Percentiles rank a stretch among this genome's conserved stretches.
Conservation (phyloP, 768 basidiomycete genomes). For the Lentinus tigrinus region DNA sequence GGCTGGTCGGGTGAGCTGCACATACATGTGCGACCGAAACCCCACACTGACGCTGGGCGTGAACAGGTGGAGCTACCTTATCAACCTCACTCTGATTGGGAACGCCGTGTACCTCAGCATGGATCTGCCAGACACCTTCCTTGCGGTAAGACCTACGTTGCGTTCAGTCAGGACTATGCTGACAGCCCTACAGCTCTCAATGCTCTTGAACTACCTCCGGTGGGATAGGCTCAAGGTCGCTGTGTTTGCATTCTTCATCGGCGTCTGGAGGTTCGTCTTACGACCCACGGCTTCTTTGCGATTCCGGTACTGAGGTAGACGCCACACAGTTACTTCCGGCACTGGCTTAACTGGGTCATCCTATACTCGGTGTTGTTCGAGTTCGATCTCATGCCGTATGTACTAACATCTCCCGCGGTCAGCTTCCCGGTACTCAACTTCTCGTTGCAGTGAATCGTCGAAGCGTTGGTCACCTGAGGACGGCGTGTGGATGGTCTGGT, state of each 20-base stretch:
- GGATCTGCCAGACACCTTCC: slow-evolving; percentile 92
- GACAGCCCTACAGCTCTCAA: slow-evolving; percentile 57
- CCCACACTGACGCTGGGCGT: not conserved
- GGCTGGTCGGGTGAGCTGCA: slow-evolving; percentile 76
- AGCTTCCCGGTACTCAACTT: not conserved
- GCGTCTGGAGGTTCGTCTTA: slow-evolving; percentile 74
- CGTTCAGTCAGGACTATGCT: not conserved
- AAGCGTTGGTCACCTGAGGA: slow-evolving; percentile 56
- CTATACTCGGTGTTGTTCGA: slow-evolving; percentile 85
- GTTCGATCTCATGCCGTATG: slow-evolving; percentile 71
- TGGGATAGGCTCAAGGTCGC: slow-evolving; percentile 60
- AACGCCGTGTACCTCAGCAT: slow-evolving; percentile 93
- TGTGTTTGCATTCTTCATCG: slow-evolving; percentile 64
- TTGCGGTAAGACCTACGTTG: slow-evolving; percentile 58
- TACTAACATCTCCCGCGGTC: slow-evolving; percentile 14
- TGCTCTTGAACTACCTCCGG: slow-evolving; percentile 85
- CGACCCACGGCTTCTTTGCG: not conserved
- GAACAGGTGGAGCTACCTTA: slow-evolving; percentile 75
- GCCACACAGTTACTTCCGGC: slow-evolving; percentile 79
- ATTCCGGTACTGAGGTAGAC: not conserved
- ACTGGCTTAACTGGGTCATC: slow-evolving; percentile 83
- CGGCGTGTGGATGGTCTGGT: slow-evolving; percentile 67
- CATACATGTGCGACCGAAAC: no score
- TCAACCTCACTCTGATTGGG: slow-evolving; percentile 85
- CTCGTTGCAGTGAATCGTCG: slow-evolving; percentile 42